Percentiles rank a stretch among this genome's conserved stretches.
These are phyloP conservation scores for Pseudogymnoascus sp. DNA, from an alignment of 2,329 filamentous ascomycete species.

Conservation along the genomic window DNA sequence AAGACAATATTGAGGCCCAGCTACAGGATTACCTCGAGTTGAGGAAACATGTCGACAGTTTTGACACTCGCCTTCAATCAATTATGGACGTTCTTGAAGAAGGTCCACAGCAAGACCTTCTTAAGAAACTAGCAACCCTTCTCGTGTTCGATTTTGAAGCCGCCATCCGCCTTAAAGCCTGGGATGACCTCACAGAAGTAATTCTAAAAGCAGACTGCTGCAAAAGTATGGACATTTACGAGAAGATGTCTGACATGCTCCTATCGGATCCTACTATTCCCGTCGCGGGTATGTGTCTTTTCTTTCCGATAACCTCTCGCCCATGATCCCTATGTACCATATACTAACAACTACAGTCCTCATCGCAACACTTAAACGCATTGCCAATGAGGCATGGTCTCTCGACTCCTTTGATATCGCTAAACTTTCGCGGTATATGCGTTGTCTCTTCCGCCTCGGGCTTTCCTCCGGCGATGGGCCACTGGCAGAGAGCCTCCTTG, in stretches of 20 bases:
- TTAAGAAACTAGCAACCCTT: conserved; percentile 55
- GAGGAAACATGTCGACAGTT: conserved; percentile 52
- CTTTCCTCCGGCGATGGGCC: conserved; percentile 44
- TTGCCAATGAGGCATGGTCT: conserved; percentile 60
- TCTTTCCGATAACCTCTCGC: conserved; percentile 13
- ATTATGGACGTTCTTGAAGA: conserved; percentile 34
- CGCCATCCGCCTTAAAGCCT: conserved; percentile 55
- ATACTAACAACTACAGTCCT: conserved; percentile 36
- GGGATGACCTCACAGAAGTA: conserved; percentile 55
- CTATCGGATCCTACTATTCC: conserved; percentile 29
- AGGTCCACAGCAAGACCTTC: conserved; percentile 42
- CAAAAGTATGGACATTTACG: conserved; percentile 40
- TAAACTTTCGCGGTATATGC: conserved; percentile 66
- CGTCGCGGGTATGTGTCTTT: neutral
- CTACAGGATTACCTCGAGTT: conserved; percentile 54
- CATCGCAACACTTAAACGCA: conserved; percentile 47
- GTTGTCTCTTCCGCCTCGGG: conserved; percentile 65
- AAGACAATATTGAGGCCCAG: conserved; percentile 42
- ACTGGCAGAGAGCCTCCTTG: conserved; percentile 51
- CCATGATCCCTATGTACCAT: conserved; percentile 22
- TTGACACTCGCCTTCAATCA: conserved; percentile 40
- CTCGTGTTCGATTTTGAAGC: conserved; percentile 75
- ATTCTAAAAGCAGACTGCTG: conserved; percentile 44
- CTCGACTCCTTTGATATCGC: conserved; percentile 46
- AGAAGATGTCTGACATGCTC: conserved; percentile 59